Evolutionary conservation across 1,139 yeast genomes (phyloP).

Genomic region (Hyphopichia wangnamkhiaoensis): DNA sequence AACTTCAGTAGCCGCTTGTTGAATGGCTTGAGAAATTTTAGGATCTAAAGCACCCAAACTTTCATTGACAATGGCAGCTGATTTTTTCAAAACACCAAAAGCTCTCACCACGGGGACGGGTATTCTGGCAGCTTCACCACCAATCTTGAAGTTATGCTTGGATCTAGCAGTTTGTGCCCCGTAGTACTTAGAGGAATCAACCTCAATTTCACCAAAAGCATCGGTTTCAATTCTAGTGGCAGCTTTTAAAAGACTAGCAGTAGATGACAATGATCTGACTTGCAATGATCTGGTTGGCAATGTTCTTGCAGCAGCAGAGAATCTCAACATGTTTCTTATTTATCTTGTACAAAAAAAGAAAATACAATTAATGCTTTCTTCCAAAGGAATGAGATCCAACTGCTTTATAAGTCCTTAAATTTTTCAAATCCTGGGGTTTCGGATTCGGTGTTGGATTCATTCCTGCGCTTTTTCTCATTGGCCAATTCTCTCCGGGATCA

Average conservation of each 20-base stretch:
- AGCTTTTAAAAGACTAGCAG: conserved; percentile 22
- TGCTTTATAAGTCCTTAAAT: neutral
- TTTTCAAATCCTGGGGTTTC: conserved; percentile 2
- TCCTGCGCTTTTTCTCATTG: neutral
- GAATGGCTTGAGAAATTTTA: conserved; percentile 71
- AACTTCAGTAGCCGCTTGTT: conserved; percentile 88
- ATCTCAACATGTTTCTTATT: conserved; percentile 32
- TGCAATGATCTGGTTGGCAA: conserved; percentile 9
- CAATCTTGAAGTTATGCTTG: conserved; percentile 84
- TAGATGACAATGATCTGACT: conserved; percentile 30
- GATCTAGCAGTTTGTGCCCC: conserved; percentile 96
- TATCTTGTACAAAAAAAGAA: too few species aligned
- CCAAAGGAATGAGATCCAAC: too few species aligned
- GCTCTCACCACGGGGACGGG: conserved; percentile 84
- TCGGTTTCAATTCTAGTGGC: conserved; percentile 74
- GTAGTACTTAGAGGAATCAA: conserved; percentile 79
- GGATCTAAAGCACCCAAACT: conserved; percentile 74
- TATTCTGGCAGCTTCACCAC: conserved; percentile 65
- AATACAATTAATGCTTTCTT: too few species aligned
- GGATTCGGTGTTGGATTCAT: neutral
- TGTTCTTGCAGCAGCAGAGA: conserved; percentile 16
- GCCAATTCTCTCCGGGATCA: too few species aligned
- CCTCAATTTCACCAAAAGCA: conserved; percentile 90
- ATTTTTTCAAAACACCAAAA: conserved; percentile 85
- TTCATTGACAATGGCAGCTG: conserved; percentile 85